Percentiles rank a stretch among this genome's conserved stretches.
phyloP scores from a whole-genome alignment of 2,329 filamentous ascomycete species.

The Trichoderma aggressivum region DNA sequence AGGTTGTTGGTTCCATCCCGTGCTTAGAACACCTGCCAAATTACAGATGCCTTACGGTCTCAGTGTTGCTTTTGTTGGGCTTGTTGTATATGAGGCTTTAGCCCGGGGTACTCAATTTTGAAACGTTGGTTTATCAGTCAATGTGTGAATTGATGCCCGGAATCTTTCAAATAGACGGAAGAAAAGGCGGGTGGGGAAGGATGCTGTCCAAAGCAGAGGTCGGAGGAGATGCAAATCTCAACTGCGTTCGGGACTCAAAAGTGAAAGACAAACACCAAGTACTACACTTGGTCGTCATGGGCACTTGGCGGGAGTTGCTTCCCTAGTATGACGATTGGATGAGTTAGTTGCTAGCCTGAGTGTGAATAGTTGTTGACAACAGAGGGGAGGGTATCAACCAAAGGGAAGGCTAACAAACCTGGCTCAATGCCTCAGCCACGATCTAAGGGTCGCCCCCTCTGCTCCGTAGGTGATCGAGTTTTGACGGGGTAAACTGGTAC shows the following conservation, averaged over 20 bases:
- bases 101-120: not conserved
- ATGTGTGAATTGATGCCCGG: not conserved
- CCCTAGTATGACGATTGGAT: not conserved
- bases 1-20: not conserved
- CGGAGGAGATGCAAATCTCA: not conserved
- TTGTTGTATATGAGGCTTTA: not conserved
- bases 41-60: not conserved
- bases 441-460: not conserved
- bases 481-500: not conserved
- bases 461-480: too few relatives aligned
- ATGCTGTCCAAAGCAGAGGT: not conserved
- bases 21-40: not conserved
- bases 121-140: not conserved
- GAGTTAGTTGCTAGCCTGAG: not conserved
- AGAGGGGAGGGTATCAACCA: not conserved
- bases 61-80: not conserved
- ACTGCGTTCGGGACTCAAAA: not conserved
- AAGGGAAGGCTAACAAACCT: not conserved
- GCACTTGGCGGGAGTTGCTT: not conserved
- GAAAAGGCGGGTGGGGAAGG: not conserved
- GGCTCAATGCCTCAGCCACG: not conserved
- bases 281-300: not conserved
- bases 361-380: not conserved
- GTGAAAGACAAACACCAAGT: not conserved
- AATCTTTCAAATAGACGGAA: not conserved